Evolutionary conservation across 129 eudicot genomes (phyloP), one percentile per base, ranked within the genome.

Genomic region (Flaveria trinervia): DNA sequence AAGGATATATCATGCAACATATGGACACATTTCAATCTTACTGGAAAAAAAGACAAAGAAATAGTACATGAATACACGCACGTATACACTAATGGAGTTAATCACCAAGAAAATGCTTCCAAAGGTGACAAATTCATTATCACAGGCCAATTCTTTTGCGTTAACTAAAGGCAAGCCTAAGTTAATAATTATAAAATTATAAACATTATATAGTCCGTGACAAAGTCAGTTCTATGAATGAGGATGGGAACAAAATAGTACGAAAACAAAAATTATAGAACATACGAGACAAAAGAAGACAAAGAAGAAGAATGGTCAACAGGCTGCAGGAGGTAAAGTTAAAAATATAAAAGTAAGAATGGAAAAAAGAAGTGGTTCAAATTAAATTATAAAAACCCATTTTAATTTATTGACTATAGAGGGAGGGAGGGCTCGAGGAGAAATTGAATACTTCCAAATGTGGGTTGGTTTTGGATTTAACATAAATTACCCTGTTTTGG

Each of bases 391-490:
- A 67, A 67, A 60, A 77, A 61, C 30, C 71, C 74, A 67, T 25
- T 73, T 33, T 36, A 45, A 48, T 36, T 74, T 75, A 74, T 75
- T 83, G 68, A 74, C 12, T 84, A 78, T 83, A 76, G 85, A 75
- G 90, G 81, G 85, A 75, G 90, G 81, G 85, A 77, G 90, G 97
- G 97, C 95, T 92, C 97, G 92, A 92, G 92, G 89, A 82, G 28
- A 13, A 11, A 12, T 50, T 50, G 76, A 57, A 80, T 79, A 77
- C 86, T 84, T 79, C 93, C 86, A 84, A 88, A 83, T 73, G 66
- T 69, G 46, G 46, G 70, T 75, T 68, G 68, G 51, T 83, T 66
- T 75, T 83, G 82, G 70, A 30, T 72, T 82, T 33, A 74, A 57
- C 75, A 44, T 44, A n/a, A 23, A 17, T 59, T 52, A 30, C 77